Percentiles rank a stretch among this genome's conserved stretches.
These are phyloP conservation scores for Paraurostyla sp. DNA, from an alignment of 73 alveolate genomes.

Conservation along the genomic window DNA sequence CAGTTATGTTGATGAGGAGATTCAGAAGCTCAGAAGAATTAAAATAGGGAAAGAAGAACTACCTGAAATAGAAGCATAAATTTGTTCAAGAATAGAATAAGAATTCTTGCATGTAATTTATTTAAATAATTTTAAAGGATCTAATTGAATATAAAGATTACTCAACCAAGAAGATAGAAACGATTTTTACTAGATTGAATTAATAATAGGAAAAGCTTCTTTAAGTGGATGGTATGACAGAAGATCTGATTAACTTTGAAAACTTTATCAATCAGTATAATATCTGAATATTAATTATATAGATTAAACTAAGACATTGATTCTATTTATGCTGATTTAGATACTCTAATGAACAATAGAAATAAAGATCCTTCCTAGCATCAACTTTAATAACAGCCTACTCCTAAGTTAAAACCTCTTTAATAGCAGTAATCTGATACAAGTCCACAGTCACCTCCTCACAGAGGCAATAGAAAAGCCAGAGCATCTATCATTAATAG, in stretches of 20 bases:
- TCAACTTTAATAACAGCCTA: too few species aligned
- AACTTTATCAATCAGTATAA: neutral
- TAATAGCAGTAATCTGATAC: too few species aligned
- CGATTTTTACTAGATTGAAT: neutral
- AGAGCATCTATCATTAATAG: too few species aligned
- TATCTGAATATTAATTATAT: neutral
- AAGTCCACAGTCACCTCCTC: too few species aligned
- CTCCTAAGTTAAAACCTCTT: too few species aligned
- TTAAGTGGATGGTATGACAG: neutral
- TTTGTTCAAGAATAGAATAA: neutral
- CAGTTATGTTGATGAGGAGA: neutral
- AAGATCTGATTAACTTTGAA: neutral
- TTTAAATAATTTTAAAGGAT: neutral
- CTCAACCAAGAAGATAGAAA: neutral
- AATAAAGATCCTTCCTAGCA: too few species aligned
- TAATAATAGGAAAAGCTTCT: neutral
- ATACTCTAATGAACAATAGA: too few species aligned
- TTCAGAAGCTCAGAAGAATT: neutral
- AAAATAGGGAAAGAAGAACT: conserved; percentile 8
- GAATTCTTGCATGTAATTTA: conserved; percentile 14
- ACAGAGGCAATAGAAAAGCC: too few species aligned
- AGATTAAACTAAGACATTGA: conserved; percentile 8
- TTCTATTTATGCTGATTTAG: neutral
- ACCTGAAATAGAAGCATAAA: neutral
- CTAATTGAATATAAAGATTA: neutral